Conservation (phyloP, 768 basidiomycete species). For the Lactarius tabidus region DNA sequence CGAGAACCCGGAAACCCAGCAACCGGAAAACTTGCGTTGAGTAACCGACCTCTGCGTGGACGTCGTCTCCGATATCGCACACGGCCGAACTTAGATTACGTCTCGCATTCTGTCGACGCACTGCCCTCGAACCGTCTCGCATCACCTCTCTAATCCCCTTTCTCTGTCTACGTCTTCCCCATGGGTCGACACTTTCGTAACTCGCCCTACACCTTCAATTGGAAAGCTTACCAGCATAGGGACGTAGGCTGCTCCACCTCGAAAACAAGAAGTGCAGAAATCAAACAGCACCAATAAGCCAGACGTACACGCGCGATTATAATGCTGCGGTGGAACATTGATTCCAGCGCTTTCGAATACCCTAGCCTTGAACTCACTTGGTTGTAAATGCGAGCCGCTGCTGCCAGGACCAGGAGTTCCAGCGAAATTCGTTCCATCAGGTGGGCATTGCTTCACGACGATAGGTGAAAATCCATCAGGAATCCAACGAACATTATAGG, state of each 20-base stretch:
- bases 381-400: neutral
- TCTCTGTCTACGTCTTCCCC: too few relatives aligned
- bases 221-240: neutral
- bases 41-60: too few relatives aligned
- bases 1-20: too few relatives aligned
- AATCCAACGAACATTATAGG: neutral
- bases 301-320: conserved; percentile 11
- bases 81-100: too few relatives aligned
- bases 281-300: neutral
- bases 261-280: neutral
- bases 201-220: too few relatives aligned
- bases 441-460: neutral
- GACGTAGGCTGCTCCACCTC: neutral
- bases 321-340: neutral
- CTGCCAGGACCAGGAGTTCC: neutral
- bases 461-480: neutral
- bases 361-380: conserved; percentile 3
- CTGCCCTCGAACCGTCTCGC: too few relatives aligned
- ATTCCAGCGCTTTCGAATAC: conserved; percentile 10
- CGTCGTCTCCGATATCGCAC: too few relatives aligned
- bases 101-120: too few relatives aligned
- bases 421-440: neutral
- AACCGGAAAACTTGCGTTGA: too few relatives aligned
- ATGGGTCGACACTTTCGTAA: too few relatives aligned
- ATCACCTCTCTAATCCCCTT: too few relatives aligned